These are phyloP conservation scores for Verticillium nubilum DNA, from an alignment of 2,329 filamentous ascomycete species.

Conservation along the genomic window DNA sequence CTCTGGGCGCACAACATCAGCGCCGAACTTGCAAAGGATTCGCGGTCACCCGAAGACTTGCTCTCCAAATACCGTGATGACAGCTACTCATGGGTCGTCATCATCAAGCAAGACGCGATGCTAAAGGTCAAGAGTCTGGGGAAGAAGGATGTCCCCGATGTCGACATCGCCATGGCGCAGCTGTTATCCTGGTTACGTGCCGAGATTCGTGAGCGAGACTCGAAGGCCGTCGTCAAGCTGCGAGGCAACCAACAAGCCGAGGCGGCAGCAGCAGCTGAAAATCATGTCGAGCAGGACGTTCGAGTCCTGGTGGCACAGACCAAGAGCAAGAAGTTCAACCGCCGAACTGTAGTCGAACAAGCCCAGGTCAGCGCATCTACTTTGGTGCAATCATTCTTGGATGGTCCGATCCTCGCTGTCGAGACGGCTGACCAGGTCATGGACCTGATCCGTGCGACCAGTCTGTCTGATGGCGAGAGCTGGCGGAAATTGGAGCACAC, in stretches of 20 bases:
- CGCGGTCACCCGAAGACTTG: slow-evolving; percentile 73
- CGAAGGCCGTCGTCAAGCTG: slow-evolving; percentile 47
- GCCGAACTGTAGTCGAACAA: slow-evolving; percentile 79
- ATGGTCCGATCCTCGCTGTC: slow-evolving; percentile 78
- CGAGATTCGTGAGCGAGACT: slow-evolving; percentile 76
- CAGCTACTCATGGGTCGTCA: slow-evolving; percentile 78
- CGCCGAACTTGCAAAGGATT: slow-evolving; percentile 79
- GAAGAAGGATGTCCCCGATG: slow-evolving; percentile 68
- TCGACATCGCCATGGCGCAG: slow-evolving; percentile 68
- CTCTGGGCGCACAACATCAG: slow-evolving; percentile 83
- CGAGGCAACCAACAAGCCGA: slow-evolving; percentile 26
- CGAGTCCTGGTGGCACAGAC: slow-evolving; percentile 79
- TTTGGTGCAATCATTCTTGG: slow-evolving; percentile 64
- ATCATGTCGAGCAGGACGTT: slow-evolving; percentile 61
- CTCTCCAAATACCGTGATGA: slow-evolving; percentile 71
- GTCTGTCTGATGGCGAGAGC: slow-evolving; percentile 72
- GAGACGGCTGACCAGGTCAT: slow-evolving; percentile 83
- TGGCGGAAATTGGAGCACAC: slow-evolving; percentile 80
- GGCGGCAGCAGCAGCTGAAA: slow-evolving; percentile 18
- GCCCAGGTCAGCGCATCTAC: slow-evolving; percentile 55
- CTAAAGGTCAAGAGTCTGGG: slow-evolving; percentile 76
- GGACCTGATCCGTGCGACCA: slow-evolving; percentile 67
- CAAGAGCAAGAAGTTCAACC: slow-evolving; percentile 86
- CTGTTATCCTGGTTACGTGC: slow-evolving; percentile 74
- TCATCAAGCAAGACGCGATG: slow-evolving; percentile 72